Conservation (phyloP, 2,329 filamentous ascomycete species). For the Huntiella bhutanensis region DNA sequence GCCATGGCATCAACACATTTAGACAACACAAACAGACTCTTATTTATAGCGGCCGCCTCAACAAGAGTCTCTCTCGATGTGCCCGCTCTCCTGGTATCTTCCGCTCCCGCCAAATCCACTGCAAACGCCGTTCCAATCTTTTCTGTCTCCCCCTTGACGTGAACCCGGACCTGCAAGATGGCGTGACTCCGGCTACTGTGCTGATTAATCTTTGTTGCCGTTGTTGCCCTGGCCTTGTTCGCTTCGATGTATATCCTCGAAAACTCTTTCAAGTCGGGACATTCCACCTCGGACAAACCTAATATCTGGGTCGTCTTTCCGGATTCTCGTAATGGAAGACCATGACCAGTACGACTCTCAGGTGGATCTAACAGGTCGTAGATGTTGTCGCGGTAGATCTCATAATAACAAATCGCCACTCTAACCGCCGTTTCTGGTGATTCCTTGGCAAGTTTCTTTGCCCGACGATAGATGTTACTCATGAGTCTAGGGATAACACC, state of each 20-base stretch:
- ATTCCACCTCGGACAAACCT: slow-evolving; percentile 65
- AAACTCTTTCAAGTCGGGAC: slow-evolving; percentile 74
- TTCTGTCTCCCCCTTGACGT: slow-evolving; percentile 48
- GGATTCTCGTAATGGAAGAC: slow-evolving; percentile 67
- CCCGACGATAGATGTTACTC: slow-evolving; percentile 67
- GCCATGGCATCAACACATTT: slow-evolving; percentile 93
- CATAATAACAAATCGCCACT: slow-evolving; percentile 76
- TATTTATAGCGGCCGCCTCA: slow-evolving; percentile 96
- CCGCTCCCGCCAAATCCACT: slow-evolving; percentile 87
- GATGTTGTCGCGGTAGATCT: slow-evolving; percentile 94
- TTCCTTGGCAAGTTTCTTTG: slow-evolving; percentile 72
- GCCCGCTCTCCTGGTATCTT: slow-evolving; percentile 85
- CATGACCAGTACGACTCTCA: slow-evolving; percentile 67
- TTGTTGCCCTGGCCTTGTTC: slow-evolving; percentile 77
- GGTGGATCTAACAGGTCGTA: slow-evolving; percentile 76
- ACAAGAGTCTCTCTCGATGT: slow-evolving; percentile 82
- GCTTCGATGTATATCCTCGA: slow-evolving; percentile 79
- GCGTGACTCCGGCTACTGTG: slow-evolving; percentile 82
- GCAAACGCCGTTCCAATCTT: slow-evolving; percentile 73
- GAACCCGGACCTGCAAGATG: slow-evolving; percentile 74
- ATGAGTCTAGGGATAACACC: slow-evolving; percentile 75
- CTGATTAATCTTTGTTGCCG: slow-evolving; percentile 79
- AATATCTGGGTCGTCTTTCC: slow-evolving; percentile 75
- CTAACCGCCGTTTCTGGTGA: slow-evolving; percentile 51
- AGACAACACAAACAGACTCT: slow-evolving; percentile 82